A percentile compares a stretch with the other conserved stretches of the same genome.
Evolutionary conservation across 805 yeast species (phyloP).

Genomic region (Ogataea trehalophila): DNA sequence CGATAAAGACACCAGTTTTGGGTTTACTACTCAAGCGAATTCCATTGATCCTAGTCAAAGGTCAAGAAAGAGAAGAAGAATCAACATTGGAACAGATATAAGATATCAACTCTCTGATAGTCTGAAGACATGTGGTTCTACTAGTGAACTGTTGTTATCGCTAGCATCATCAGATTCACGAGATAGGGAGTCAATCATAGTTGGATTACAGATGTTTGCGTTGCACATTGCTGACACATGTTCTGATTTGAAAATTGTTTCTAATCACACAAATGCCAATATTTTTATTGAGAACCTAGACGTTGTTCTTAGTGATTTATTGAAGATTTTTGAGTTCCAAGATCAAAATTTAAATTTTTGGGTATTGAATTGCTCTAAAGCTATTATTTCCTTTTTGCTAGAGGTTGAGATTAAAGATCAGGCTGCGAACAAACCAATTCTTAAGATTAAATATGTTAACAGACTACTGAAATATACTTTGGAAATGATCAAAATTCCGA

Average conservation of each 20-base stretch:
- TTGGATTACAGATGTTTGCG: constrained; percentile 29
- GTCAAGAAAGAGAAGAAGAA: constrained; percentile 26
- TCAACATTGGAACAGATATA: constrained; percentile 20
- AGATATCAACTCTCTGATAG: constrained; percentile 17
- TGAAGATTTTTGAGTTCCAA: constrained; percentile 18
- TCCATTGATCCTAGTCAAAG: constrained; percentile 3
- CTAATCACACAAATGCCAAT: not conserved
- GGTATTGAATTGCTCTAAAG: constrained; percentile 9
- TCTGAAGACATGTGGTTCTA: constrained; percentile 22
- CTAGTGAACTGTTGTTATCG: constrained; percentile 25
- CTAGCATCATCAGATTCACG: constrained; percentile 7
- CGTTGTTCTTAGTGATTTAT: constrained; percentile 6
- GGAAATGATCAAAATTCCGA: constrained; percentile 32
- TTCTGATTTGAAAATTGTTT: not conserved
- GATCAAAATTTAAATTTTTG: constrained; percentile 10
- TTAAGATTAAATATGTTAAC: constrained; percentile 9
- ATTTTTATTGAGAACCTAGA: constrained; percentile 1
- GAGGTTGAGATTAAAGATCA: not conserved
- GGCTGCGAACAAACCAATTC: not conserved
- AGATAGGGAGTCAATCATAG: constrained; percentile 11
- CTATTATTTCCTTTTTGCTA: constrained; percentile 3
- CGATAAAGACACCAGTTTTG: not conserved
- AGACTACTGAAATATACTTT: constrained; percentile 33
- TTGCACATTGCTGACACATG: constrained; percentile 20
- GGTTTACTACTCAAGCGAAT: too few relatives aligned